phyloP scores from a whole-genome alignment of 1,284 basidiomycete species.

The Phellopilus nigrolimitatus region DNA sequence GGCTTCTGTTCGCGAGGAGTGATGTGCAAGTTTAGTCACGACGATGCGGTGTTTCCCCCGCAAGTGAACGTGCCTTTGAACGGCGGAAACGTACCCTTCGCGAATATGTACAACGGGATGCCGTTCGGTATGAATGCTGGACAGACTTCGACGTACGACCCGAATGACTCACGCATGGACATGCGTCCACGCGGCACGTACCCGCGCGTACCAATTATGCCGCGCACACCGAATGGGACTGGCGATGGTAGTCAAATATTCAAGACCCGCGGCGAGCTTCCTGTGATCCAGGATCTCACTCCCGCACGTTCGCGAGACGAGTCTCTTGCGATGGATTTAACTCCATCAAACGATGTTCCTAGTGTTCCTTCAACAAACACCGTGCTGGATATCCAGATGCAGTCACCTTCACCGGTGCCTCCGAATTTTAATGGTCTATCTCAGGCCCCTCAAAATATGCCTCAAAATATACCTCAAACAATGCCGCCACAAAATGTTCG shows the following conservation, averaged over 20 bases:
- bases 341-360: not conserved
- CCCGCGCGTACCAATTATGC: slow-evolving; percentile 41
- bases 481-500: not conserved
- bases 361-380: not conserved
- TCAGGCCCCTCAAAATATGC: too few relatives aligned
- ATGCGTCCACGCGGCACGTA: slow-evolving; percentile 51
- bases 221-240: not conserved
- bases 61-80: slow-evolving; percentile 39
- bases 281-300: slow-evolving; percentile 76
- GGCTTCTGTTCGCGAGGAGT: slow-evolving; percentile 89
- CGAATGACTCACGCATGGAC: slow-evolving; percentile 71
- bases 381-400: not conserved
- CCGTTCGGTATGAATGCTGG: slow-evolving; percentile 37
- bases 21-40: slow-evolving; percentile 91
- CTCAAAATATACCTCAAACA: not conserved
- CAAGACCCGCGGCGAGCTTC: slow-evolving; percentile 48
- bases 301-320: slow-evolving; percentile 40
- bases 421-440: not conserved
- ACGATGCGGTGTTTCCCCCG: slow-evolving; percentile 73
- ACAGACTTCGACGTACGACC: slow-evolving; percentile 60
- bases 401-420: not conserved
- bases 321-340: slow-evolving; percentile 10
- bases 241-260: slow-evolving; percentile 7
- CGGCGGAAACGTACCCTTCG: slow-evolving; percentile 49
- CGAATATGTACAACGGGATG: slow-evolving; percentile 56